Evolutionary conservation across 2,329 filamentous ascomycete species (phyloP), one percentile per base, ranked within the genome.

Genomic region (Cladosporium sp.): DNA sequence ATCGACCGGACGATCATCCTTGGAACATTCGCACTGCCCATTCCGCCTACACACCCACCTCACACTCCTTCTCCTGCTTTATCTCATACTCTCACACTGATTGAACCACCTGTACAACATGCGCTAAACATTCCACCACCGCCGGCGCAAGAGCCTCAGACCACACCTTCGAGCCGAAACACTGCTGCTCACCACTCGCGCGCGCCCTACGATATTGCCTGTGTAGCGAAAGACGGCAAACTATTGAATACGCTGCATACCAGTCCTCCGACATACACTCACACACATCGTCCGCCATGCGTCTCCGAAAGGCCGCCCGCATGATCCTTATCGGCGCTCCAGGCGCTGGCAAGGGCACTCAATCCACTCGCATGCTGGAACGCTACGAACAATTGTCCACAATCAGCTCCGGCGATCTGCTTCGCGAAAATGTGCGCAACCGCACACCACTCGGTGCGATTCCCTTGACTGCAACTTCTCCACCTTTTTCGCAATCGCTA

Each of bases 321-420:
- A 87, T 97, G 62, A 97, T 99, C 70, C 85, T 99, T 65, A 85
- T 99, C 67, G 94, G 94, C 66, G 92, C 93, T 53, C 94, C 94
- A n/a, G 92, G 92, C 58, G 94, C 96, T 58, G 94, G 94, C 62
- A 99, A 99, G 75, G 94, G 68, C 62, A 99, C 94, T 3, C 94
- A 99, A 78, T 91, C 90, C 52, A 90, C 96, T 73, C 86, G 94
- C 61, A 80, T 99, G 61, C 86, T 97, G 65, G 80, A 86, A 65
- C 86, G 89, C 64, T 99, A 94, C 71, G 90, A 92, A 3, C 89
- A 97, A 70, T 80, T 99, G 47, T 88, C 90, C 54, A 87, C 91
- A 17, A 93, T 99, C 73, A 96, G 91, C 75, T 96, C 94, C 3
- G 94, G 94, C 60, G 93, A 99, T 74, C 79, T 99, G 15, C 78